Evolutionary conservation across 352 stramenopile genomes (phyloP).

Genomic region (Elongisporangium anandrum): DNA sequence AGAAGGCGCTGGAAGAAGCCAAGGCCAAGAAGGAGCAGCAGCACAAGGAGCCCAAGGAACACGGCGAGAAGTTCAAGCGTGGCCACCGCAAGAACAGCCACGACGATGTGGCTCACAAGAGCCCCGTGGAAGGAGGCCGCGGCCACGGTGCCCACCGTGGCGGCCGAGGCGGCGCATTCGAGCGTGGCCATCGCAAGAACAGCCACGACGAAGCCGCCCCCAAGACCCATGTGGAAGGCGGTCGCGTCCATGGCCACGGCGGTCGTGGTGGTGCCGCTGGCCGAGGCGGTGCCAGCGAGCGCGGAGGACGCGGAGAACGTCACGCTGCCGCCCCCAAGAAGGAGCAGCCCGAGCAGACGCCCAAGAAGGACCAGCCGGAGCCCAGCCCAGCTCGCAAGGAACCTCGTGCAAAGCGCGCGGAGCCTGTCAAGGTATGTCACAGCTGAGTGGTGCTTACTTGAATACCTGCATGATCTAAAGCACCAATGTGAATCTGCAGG

Average conservation of each 20-base stretch:
- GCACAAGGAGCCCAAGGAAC: constrained; percentile 9
- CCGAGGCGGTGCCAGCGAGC: constrained; percentile 27
- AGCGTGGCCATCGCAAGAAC: constrained; percentile 23
- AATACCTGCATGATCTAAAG: constrained; percentile 1
- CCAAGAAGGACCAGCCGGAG: constrained; percentile 19
- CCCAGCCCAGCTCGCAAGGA: constrained; percentile 34
- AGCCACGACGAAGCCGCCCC: constrained; percentile 38
- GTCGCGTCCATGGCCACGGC: constrained; percentile 32
- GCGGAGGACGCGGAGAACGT: constrained; percentile 19
- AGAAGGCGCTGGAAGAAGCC: constrained; percentile 15
- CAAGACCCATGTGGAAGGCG: constrained; percentile 12
- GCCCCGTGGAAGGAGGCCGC: neutral
- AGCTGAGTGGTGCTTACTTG: constrained; percentile 1
- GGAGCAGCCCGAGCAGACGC: constrained; percentile 10
- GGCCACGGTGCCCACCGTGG: constrained; percentile 1
- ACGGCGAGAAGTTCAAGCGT: constrained; percentile 7
- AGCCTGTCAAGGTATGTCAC: constrained; percentile 31
- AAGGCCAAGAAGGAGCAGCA: constrained; percentile 26
- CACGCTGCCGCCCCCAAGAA: constrained; percentile 18
- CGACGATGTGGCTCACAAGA: constrained; percentile 11
- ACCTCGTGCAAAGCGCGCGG: constrained; percentile 37
- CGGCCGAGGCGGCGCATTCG: neutral
- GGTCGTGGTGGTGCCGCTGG: constrained; percentile 23
- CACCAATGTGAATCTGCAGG: constrained; percentile 2
- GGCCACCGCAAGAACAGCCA: constrained; percentile 18